Percentiles rank a stretch among this genome's conserved stretches.
Evolutionary conservation across 1,284 basidiomycete genomes (phyloP).

Genomic region (Irpex sp.): DNA sequence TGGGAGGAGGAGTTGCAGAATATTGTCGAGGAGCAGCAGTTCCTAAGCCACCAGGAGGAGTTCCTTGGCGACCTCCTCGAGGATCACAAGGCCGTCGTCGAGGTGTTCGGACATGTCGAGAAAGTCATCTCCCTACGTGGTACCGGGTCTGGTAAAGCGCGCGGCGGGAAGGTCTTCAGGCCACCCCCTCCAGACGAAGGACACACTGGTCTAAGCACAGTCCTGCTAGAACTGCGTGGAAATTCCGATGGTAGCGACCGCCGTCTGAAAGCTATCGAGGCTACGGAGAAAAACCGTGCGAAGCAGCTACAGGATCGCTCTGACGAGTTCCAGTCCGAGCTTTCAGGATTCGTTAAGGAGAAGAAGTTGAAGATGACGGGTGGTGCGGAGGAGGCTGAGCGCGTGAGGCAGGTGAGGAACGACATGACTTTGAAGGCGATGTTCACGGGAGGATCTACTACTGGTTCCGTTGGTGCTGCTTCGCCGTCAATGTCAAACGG

Average conservation of each 20-base stretch:
- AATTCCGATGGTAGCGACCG: conserved; percentile 79
- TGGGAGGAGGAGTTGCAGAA: conserved; percentile 96
- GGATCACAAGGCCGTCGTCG: conserved; percentile 84
- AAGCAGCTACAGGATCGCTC: conserved; percentile 65
- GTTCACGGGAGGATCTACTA: conserved; percentile 46
- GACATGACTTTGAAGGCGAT: conserved; percentile 86
- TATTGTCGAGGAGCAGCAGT: conserved; percentile 96
- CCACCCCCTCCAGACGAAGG: conserved; percentile 62
- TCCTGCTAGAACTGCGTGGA: conserved; percentile 85
- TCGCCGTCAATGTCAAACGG: neutral
- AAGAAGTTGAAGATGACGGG: conserved; percentile 93
- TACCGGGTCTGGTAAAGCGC: conserved; percentile 35
- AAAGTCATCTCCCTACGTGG: conserved; percentile 81
- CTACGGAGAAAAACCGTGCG: conserved; percentile 75
- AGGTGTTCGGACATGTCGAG: conserved; percentile 85
- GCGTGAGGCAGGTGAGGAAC: conserved; percentile 78
- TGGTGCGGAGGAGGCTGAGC: conserved; percentile 87
- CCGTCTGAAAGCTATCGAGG: conserved; percentile 87
- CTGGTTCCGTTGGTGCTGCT: neutral
- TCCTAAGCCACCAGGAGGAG: conserved; percentile 90
- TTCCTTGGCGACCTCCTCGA: conserved; percentile 86
- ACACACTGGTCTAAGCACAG: conserved; percentile 60
- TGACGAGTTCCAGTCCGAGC: conserved; percentile 81
- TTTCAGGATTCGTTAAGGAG: conserved; percentile 77
- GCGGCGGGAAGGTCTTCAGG: conserved; percentile 45